Conservation (phyloP, 1,284 basidiomycete genomes). For the Mycena sp. region DNA sequence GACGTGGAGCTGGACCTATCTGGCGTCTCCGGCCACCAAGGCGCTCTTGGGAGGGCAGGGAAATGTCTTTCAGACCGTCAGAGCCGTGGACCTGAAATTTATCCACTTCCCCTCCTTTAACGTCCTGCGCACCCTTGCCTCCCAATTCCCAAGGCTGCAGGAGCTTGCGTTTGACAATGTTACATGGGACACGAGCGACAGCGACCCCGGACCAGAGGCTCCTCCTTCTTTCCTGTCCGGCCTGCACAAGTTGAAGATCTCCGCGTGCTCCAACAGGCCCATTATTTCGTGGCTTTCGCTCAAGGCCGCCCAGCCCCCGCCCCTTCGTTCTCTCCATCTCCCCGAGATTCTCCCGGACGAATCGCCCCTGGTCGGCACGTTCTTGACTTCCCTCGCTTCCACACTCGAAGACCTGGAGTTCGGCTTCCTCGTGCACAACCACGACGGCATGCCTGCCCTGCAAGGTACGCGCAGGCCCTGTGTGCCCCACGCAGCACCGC, state of each 20-base stretch:
- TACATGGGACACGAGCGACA: slow-evolving; percentile 36
- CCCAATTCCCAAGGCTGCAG: slow-evolving; percentile 33
- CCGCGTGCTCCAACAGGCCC: slow-evolving; percentile 35
- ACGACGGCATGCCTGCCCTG: slow-evolving; percentile 23
- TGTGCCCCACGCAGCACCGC: background rate
- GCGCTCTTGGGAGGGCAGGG: slow-evolving; percentile 27
- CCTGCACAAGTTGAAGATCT: slow-evolving; percentile 36
- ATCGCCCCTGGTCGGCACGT: slow-evolving; percentile 28
- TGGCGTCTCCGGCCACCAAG: slow-evolving; percentile 20
- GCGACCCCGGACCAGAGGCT: background rate
- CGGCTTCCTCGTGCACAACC: slow-evolving; percentile 35
- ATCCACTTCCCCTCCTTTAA: slow-evolving; percentile 41
- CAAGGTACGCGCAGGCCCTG: slow-evolving; percentile 6
- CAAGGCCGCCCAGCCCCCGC: slow-evolving; percentile 19
- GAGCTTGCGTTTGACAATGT: slow-evolving; percentile 41
- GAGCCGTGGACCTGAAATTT: slow-evolving; percentile 37
- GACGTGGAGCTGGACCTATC: slow-evolving; percentile 36
- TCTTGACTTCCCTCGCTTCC: slow-evolving; percentile 36
- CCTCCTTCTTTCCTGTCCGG: slow-evolving; percentile 26
- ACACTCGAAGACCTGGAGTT: slow-evolving; percentile 40
- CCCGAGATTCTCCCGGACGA: slow-evolving; percentile 43
- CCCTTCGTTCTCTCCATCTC: slow-evolving; percentile 34
- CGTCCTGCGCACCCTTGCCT: slow-evolving; percentile 34
- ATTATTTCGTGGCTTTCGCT: slow-evolving; percentile 41
- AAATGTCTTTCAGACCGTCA: slow-evolving; percentile 32